phyloP scores from a whole-genome alignment of 257 asterid species.

The Linderniella brevidens region DNA sequence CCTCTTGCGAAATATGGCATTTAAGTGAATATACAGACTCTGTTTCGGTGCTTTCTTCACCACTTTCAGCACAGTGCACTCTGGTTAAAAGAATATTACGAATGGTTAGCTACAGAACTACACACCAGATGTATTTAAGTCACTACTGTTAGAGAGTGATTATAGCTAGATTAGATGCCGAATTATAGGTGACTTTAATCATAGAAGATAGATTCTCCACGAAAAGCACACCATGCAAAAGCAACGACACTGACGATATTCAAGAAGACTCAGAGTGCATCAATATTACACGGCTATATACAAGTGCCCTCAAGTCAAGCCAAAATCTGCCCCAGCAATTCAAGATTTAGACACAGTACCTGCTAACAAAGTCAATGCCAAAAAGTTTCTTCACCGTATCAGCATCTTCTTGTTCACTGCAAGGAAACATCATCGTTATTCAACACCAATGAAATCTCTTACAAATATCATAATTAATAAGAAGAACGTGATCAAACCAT shows the following conservation, averaged over 20 bases:
- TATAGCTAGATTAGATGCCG: too few relatives aligned
- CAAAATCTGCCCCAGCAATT: background rate
- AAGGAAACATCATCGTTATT: slow-evolving; percentile 5
- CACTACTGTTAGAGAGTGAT: background rate
- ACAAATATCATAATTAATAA: too few relatives aligned
- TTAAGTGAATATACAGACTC: slow-evolving; percentile 89
- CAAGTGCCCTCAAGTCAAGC: too few relatives aligned
- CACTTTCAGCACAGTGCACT: slow-evolving; percentile 97
- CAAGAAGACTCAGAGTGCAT: background rate
- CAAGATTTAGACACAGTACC: slow-evolving; percentile 25
- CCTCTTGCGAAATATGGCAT: slow-evolving; percentile 98
- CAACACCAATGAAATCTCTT: too few relatives aligned
- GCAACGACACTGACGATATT: too few relatives aligned
- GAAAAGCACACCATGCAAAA: too few relatives aligned
- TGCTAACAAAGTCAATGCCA: slow-evolving; percentile 82
- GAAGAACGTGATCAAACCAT: too few relatives aligned
- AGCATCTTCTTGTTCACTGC: slow-evolving; percentile 44
- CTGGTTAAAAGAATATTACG: slow-evolving; percentile 23
- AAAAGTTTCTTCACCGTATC: slow-evolving; percentile 72
- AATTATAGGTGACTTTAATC: too few relatives aligned
- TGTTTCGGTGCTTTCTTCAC: slow-evolving; percentile 83
- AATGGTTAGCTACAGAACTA: slow-evolving; percentile 1
- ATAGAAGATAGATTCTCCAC: too few relatives aligned
- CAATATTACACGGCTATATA: slow-evolving; percentile 7
- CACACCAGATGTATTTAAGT: slow-evolving; percentile 12